Conservation (phyloP, 78 protist genomes). For the Dictyostelium capitatum region DNA sequence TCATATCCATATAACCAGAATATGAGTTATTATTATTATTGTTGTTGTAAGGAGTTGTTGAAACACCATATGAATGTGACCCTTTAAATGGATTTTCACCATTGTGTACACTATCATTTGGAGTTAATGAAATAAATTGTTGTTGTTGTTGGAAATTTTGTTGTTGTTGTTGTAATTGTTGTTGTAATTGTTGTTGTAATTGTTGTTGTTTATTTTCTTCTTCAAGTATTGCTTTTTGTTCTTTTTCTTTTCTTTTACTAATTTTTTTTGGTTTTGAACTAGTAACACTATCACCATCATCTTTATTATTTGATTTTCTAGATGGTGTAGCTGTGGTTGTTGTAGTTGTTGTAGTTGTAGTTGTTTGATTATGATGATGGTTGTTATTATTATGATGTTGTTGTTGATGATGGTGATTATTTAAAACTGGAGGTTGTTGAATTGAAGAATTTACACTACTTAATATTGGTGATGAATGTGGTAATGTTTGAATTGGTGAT, state of each 20-base stretch:
- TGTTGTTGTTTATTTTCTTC: background rate
- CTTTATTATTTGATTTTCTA: background rate
- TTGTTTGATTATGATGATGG: background rate
- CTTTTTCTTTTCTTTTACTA: conserved; percentile 6
- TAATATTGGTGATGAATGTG: background rate
- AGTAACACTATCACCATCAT: too few species aligned
- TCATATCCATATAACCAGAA: too few species aligned
- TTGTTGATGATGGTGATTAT: background rate
- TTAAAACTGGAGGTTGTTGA: background rate
- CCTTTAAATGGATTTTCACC: conserved; percentile 62
- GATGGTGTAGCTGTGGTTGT: conserved; percentile 4
- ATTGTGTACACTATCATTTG: background rate
- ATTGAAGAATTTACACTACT: background rate
- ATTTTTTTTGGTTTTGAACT: background rate
- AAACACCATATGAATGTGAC: conserved; percentile 44
- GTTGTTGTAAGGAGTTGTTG: conserved; percentile 45
- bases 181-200: conserved; percentile 26
- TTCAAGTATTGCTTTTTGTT: background rate
- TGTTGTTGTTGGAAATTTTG: background rate
- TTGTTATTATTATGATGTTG: conserved; percentile 20
- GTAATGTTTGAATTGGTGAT: background rate
- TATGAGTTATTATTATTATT: background rate
- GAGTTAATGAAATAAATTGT: background rate
- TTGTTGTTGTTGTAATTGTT: conserved; percentile 12
- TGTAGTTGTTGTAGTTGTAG: background rate